Evolutionary conservation across 768 basidiomycete species (phyloP).

Genomic region (Filobasidium floriforme): DNA sequence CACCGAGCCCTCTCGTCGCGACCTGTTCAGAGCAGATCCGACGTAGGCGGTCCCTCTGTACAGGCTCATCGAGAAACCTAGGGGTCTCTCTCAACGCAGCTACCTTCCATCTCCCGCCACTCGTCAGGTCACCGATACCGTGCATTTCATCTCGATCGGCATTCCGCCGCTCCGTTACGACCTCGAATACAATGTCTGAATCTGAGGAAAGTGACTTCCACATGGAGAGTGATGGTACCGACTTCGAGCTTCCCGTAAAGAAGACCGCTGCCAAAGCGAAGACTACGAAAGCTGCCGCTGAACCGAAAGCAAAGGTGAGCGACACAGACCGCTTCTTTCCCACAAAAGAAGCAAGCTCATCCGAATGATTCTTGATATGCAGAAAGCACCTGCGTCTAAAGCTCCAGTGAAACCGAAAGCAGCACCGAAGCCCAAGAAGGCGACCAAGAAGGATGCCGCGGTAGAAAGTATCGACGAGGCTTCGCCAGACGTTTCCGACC

Average conservation of each 20-base stretch:
- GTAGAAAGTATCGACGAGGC: conserved; percentile 26
- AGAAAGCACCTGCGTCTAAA: conserved; percentile 24
- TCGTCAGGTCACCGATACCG: not conserved
- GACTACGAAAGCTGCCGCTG: conserved; percentile 46
- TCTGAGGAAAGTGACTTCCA: conserved; percentile 1
- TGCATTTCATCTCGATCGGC: not conserved
- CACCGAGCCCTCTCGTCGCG: too few relatives aligned
- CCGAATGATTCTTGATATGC: not conserved
- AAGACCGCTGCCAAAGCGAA: conserved; percentile 43
- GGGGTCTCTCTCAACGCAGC: too few relatives aligned
- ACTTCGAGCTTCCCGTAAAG: not conserved
- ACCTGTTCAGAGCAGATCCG: too few relatives aligned
- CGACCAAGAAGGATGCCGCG: conserved; percentile 36
- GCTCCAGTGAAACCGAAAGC: conserved; percentile 56
- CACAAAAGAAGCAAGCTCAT: conserved; percentile 2
- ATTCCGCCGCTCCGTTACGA: not conserved
- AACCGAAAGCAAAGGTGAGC: conserved; percentile 21
- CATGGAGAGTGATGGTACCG: conserved; percentile 2
- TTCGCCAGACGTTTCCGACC: conserved; percentile 45
- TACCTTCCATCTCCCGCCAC: too few relatives aligned
- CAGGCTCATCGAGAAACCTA: too few relatives aligned
- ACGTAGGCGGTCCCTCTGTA: too few relatives aligned
- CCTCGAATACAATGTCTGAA: conserved; percentile 1
- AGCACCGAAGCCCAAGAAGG: conserved; percentile 48
- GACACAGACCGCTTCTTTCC: not conserved